These are phyloP conservation scores for Cicer chorassanicum DNA, from an alignment of 306 rosid species.

Conservation along the genomic window DNA sequence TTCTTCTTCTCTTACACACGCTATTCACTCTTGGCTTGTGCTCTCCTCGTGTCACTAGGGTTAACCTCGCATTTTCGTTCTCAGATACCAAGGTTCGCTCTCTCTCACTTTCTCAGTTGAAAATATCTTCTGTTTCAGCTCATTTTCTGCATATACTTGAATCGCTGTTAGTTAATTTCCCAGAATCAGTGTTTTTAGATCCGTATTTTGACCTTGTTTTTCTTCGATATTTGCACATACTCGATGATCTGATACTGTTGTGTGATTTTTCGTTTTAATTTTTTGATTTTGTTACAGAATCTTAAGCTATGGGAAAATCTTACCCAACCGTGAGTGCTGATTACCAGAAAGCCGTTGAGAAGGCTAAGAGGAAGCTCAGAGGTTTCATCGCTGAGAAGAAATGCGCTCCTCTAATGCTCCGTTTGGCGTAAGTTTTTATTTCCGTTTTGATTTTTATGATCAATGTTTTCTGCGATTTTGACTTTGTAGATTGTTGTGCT, in stretches of 20 bases:
- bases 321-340: constrained; percentile 87
- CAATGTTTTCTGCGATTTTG: not conserved
- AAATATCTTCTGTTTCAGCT: not conserved
- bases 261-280: not conserved
- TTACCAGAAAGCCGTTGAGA: constrained; percentile 75
- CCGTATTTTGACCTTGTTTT: not conserved
- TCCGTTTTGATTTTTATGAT: not conserved
- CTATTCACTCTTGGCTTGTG: constrained; percentile 42
- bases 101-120: too few relatives aligned
- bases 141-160: not conserved
- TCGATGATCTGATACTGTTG: not conserved
- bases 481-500: not conserved
- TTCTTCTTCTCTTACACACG: not conserved
- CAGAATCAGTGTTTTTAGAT: constrained; percentile 16
- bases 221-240: not conserved
- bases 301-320: constrained; percentile 67
- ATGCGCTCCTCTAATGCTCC: constrained; percentile 90
- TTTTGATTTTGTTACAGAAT: constrained; percentile 23
- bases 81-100: constrained; percentile 41
- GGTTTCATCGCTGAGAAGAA: constrained; percentile 90
- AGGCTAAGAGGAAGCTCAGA: constrained; percentile 92
- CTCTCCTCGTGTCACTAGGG: constrained; percentile 51
- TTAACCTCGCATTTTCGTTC: not conserved
- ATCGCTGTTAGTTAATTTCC: not conserved
- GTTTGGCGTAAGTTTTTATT: constrained; percentile 65